These are phyloP conservation scores for Sugiyamaella neomexicana DNA, from an alignment of 1,139 yeast genomes.

Conservation along the genomic window DNA sequence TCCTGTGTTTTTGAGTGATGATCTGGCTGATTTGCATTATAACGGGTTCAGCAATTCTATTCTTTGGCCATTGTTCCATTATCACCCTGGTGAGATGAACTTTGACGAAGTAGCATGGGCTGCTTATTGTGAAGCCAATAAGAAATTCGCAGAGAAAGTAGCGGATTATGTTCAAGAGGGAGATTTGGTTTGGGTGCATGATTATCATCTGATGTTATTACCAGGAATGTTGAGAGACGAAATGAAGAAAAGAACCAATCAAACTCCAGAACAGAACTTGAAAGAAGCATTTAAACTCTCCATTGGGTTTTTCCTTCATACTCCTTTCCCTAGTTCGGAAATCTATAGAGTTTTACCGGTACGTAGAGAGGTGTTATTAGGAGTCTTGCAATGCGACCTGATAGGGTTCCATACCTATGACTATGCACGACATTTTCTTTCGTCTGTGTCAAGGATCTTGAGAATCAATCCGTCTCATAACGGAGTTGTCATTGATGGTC, in stretches of 20 bases:
- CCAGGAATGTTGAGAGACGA: conserved; percentile 85
- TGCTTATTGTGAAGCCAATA: conserved; percentile 93
- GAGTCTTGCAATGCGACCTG: conserved; percentile 90
- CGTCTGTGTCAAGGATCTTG: conserved; percentile 85
- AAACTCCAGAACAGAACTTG: conserved; percentile 47
- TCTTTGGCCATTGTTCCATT: conserved; percentile 97
- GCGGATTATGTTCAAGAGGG: conserved; percentile 72
- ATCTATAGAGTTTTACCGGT: conserved; percentile 95
- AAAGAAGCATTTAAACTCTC: conserved; percentile 7
- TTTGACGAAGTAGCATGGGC: conserved; percentile 98
- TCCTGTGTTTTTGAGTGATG: conserved; percentile 85
- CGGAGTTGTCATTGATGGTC: conserved; percentile 77
- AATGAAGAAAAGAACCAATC: conserved; percentile 49
- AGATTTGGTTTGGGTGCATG: conserved; percentile 97
- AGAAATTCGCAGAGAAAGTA: conserved; percentile 74
- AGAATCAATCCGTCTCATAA: conserved; percentile 85
- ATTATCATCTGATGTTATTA: conserved; percentile 91
- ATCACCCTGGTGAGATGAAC: conserved; percentile 98
- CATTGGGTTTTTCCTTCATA: conserved; percentile 91
- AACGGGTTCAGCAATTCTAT: conserved; percentile 93
- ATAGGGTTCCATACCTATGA: conserved; percentile 99
- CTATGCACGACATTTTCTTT: conserved; percentile 94
- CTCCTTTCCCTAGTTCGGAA: conserved; percentile 97
- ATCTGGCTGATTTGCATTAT: conserved; percentile 91
- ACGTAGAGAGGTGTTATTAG: conserved; percentile 84